Evolutionary conservation across 2,329 filamentous ascomycete species (phyloP).

Genomic region (Sporothrix phasma): DNA sequence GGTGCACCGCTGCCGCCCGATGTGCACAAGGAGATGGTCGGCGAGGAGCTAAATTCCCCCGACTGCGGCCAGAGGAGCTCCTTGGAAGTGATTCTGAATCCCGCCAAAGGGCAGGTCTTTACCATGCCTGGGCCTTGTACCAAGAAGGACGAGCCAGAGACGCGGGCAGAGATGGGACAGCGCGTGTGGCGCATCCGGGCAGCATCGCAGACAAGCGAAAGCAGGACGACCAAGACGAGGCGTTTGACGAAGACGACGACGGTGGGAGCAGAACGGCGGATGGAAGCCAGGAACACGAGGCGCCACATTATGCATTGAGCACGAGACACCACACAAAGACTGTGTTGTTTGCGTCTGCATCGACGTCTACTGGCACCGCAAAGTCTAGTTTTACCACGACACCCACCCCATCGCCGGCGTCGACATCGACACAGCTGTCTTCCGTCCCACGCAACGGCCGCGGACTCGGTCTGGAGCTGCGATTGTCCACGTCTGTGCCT

Average conservation of each 20-base stretch:
- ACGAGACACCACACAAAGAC: background rate
- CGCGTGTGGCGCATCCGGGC: too few species aligned
- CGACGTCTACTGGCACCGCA: background rate
- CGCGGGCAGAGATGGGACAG: background rate
- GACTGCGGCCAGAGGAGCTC: background rate
- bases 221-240: too few species aligned
- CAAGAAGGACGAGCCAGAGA: background rate
- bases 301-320: background rate
- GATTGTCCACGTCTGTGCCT: too few species aligned
- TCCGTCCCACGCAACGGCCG: too few species aligned
- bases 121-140: background rate
- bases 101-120: background rate
- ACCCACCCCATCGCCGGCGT: background rate
- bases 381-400: background rate
- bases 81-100: background rate
- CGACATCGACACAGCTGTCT: background rate
- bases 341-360: background rate
- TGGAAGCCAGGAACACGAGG: too few species aligned
- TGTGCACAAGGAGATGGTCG: background rate
- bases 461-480: too few species aligned
- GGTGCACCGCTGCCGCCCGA: background rate
- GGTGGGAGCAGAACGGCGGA: too few species aligned
- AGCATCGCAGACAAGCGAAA: background rate
- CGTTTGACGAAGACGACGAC: too few species aligned
- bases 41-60: background rate